Evolutionary conservation across 2,329 filamentous ascomycete genomes (phyloP).

Genomic region (Apiospora rasikravindrae): DNA sequence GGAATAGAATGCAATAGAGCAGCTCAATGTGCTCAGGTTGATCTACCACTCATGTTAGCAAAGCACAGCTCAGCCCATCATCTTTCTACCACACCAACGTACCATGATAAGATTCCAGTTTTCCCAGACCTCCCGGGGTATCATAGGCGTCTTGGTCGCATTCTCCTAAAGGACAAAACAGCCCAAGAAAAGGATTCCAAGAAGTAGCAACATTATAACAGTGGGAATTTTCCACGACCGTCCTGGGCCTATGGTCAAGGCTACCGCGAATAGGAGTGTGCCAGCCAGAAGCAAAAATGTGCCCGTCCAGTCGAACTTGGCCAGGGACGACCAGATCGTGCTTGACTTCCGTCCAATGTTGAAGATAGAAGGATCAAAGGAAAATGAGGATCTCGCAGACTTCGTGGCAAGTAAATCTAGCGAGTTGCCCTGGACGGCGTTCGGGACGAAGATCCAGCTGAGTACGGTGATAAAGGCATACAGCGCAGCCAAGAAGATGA

Average conservation of each 20-base stretch:
- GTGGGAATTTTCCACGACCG: constrained; percentile 41
- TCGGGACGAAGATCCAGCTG: constrained; percentile 36
- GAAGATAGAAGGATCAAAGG: neutral
- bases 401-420: neutral
- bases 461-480: constrained; percentile 35
- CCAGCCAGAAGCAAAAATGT: constrained; percentile 36
- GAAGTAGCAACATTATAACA: constrained; percentile 38
- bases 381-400: no score
- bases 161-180: constrained; percentile 41
- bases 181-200: constrained; percentile 36
- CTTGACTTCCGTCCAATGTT: no score
- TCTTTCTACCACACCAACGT: constrained; percentile 6
- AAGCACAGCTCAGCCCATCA: no score
- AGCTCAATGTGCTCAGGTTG: constrained; percentile 35
- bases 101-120: constrained; percentile 38
- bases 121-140: constrained; percentile 38
- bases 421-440: constrained; percentile 27
- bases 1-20: constrained; percentile 40
- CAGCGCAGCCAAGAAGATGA: constrained; percentile 37
- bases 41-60: constrained; percentile 26
- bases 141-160: constrained; percentile 38
- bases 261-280: constrained; percentile 37
- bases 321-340: constrained; percentile 25
- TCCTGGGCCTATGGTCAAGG: constrained; percentile 40
- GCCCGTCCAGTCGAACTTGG: constrained; percentile 39